phyloP scores from a whole-genome alignment of 768 basidiomycete genomes.

The Mycena crocata region DNA sequence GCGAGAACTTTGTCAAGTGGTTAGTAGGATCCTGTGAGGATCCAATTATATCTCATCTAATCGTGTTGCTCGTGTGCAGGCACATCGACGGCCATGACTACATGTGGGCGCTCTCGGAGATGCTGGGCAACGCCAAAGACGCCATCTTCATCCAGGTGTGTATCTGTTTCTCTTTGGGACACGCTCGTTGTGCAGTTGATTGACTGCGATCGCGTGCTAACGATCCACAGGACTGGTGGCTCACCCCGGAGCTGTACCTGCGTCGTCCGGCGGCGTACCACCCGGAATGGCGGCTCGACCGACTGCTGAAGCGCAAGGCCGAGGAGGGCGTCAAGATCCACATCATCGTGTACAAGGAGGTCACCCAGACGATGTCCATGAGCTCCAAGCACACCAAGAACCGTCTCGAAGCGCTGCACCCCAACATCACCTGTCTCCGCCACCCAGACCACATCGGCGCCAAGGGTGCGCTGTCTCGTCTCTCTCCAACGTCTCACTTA shows the following conservation, averaged over 20 bases:
- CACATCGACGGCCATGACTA: constrained; percentile 97
- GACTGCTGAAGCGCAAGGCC: constrained; percentile 87
- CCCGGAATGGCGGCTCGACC: constrained; percentile 91
- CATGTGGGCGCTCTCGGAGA: constrained; percentile 93
- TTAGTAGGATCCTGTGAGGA: constrained; percentile 39
- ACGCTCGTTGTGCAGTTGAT: too few species aligned
- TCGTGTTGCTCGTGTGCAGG: too few species aligned
- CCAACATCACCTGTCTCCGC: constrained; percentile 89
- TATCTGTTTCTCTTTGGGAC: background rate
- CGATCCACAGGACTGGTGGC: constrained; percentile 83
- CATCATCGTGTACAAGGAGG: constrained; percentile 96
- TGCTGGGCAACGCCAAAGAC: constrained; percentile 85
- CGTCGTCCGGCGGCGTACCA: constrained; percentile 90
- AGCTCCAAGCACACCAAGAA: constrained; percentile 90
- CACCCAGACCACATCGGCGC: constrained; percentile 92
- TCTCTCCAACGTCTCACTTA: background rate
- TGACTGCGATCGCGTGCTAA: too few species aligned
- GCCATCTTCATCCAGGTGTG: constrained; percentile 88
- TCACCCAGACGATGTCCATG: constrained; percentile 93
- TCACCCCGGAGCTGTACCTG: constrained; percentile 94
- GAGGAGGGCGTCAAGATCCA: constrained; percentile 92
- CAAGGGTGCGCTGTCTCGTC: constrained; percentile 60
- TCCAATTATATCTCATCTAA: background rate
- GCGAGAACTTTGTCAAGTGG: constrained; percentile 87
- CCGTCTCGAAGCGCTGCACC: constrained; percentile 83